Base-by-base conservation (phyloP, 805 yeast genomes). In the Candida nanaspora region DNA sequence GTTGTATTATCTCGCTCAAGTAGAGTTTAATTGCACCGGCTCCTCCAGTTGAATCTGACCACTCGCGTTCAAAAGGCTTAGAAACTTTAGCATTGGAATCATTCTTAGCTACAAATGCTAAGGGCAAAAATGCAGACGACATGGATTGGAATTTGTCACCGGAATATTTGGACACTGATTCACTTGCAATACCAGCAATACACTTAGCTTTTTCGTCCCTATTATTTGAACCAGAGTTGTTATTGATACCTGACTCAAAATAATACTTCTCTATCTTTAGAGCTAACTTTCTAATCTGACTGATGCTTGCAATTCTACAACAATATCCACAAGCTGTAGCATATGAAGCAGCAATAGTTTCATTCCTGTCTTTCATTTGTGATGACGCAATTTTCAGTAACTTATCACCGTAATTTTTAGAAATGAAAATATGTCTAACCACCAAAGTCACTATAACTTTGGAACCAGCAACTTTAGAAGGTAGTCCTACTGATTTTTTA, bases 381-480 rank as follows among this genome's bases (percentile, higher is more conserved):
- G 66, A 58, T 2, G 65, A 52, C 37, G 87, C 74, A 2, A 77
- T 66, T 35, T 71, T 71, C 41, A 91, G 61, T 7, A 91, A 59
- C n/a, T 65, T 61, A 41, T 81, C 86, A 11, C 86, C 82, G 51
- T 74, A 74, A 0, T 77, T 66, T 42, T 66, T 62, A 2, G 62
- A 50, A 15, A 72, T 46, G 29, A 63, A 63, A 16, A 63, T 57
- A 49, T 82, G 80, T 45, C 81, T 73, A 10, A 77, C 64, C 0
- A 84, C 74, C 36, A 87, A 57, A 16, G 76, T 70, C 7, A 82
- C 86, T 10, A 89, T 57, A 0, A 88, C 80, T 46, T 79, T 73
- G 5, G 95, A 76, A 0, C 91, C 88, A 20, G 89, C 86, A 0
- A 85, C 87, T 53, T 91, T 87, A 0, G 97, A 86, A 0, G 98